Conservation (phyloP, 1,284 basidiomycete species). For the Fomitopsis betulina region DNA sequence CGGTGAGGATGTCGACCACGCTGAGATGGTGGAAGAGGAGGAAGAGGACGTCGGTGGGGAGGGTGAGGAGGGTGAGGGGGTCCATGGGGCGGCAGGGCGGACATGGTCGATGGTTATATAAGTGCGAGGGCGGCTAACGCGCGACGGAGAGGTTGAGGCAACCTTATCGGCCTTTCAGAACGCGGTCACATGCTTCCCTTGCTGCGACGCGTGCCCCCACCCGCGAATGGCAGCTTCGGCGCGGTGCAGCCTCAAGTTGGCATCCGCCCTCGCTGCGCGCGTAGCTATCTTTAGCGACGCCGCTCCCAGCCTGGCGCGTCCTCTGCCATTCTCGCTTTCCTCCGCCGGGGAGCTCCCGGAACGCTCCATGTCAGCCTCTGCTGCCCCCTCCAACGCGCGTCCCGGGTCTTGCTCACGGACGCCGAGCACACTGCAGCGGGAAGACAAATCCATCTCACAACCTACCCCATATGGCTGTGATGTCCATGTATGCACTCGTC, state of each 20-base stretch:
- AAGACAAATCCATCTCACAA: too few relatives aligned
- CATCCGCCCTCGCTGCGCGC: not conserved
- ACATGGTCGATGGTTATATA: not conserved
- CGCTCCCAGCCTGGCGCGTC: not conserved
- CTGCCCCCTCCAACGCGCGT: not conserved
- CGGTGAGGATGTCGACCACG: constrained; percentile 10
- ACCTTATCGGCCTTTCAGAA: not conserved
- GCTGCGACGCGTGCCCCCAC: not conserved
- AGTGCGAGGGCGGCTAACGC: not conserved
- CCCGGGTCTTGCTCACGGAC: too few relatives aligned
- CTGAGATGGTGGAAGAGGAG: constrained; percentile 11
- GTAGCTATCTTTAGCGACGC: not conserved
- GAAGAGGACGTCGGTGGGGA: constrained; percentile 16
- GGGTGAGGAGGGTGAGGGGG: not conserved
- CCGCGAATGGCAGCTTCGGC: too few relatives aligned
- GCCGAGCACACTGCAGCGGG: too few relatives aligned
- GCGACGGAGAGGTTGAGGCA: too few relatives aligned
- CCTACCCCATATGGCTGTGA: too few relatives aligned
- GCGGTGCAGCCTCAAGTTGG: too few relatives aligned
- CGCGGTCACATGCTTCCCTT: not conserved
- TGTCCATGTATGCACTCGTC: too few relatives aligned
- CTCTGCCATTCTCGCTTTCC: not conserved
- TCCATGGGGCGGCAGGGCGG: not conserved
- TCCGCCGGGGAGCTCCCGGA: not conserved
- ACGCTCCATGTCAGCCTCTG: not conserved